phyloP scores from a whole-genome alignment of 2,329 filamentous ascomycete genomes.

The Pseudogymnoascus sp. region DNA sequence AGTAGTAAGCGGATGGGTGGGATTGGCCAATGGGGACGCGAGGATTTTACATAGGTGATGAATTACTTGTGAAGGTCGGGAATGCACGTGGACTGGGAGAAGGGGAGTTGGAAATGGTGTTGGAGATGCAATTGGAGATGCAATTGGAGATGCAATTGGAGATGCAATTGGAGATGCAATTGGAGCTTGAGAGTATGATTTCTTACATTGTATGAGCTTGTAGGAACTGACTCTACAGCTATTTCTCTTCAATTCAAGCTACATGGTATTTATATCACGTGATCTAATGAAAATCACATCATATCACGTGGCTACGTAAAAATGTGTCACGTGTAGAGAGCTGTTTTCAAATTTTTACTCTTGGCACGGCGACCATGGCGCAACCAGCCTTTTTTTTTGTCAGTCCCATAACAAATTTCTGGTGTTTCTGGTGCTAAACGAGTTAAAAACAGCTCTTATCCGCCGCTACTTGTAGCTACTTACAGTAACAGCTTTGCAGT shows the following conservation, averaged over 20 bases:
- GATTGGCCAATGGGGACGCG: slow-evolving; percentile 1
- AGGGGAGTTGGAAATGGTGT: neutral
- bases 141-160: neutral
- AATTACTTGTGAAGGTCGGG: neutral
- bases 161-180: no score
- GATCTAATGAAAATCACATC: neutral
- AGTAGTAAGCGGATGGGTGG: neutral
- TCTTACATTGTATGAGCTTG: neutral
- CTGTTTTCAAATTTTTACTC: neutral
- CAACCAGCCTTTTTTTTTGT: neutral
- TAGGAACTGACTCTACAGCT: neutral
- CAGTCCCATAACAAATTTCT: neutral
- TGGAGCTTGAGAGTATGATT: neutral
- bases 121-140: no score
- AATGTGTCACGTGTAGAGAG: neutral
- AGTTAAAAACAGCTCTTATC: neutral
- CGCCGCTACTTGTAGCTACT: slow-evolving; percentile 5
- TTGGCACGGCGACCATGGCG: neutral
- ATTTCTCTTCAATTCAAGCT: neutral
- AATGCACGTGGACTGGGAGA: neutral
- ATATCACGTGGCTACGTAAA: neutral
- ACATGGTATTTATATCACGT: neutral
- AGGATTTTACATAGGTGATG: neutral
- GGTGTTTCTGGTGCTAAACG: neutral
- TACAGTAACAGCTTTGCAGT: neutral